A percentile compares a stretch with the other conserved stretches of the same genome.
phyloP scores from a whole-genome alignment of 306 rosid species.

The Spatholobus suberectus region DNA sequence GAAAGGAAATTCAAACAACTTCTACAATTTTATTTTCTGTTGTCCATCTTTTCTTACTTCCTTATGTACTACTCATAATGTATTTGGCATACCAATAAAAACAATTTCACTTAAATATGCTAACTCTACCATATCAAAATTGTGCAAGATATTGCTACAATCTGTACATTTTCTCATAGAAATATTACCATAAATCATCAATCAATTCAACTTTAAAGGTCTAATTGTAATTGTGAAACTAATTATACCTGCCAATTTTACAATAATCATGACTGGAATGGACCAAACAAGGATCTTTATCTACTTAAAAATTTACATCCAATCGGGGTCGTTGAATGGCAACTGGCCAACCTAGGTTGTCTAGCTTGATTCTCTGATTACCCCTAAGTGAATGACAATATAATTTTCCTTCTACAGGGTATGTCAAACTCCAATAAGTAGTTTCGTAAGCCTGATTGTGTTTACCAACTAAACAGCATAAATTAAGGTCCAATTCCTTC shows the following conservation, averaged over 20 bases:
- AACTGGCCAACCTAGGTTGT: constrained; percentile 15
- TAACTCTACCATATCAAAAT: constrained; percentile 7
- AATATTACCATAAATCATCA: neutral
- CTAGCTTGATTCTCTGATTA: neutral
- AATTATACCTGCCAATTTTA: neutral
- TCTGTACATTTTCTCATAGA: neutral
- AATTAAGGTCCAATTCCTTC: constrained; percentile 6
- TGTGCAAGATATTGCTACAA: constrained; percentile 3
- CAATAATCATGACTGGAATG: constrained; percentile 1
- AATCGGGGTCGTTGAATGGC: neutral
- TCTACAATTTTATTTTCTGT: neutral
- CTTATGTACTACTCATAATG: neutral
- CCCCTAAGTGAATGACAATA: constrained; percentile 17
- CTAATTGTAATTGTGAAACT: neutral
- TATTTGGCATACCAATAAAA: constrained; percentile 9
- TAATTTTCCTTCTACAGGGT: neutral
- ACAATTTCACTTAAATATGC: constrained; percentile 8
- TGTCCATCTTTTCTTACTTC: neutral
- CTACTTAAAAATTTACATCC: neutral
- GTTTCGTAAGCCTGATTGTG: neutral
- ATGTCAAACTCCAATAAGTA: constrained; percentile 3
- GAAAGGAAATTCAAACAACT: constrained; percentile 5
- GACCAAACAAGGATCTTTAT: constrained; percentile 1
- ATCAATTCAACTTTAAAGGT: constrained; percentile 28
- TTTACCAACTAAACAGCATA: neutral